Base-by-base conservation (phyloP, 1,284 basidiomycete species). In the Rhodotorula glutinis region DNA sequence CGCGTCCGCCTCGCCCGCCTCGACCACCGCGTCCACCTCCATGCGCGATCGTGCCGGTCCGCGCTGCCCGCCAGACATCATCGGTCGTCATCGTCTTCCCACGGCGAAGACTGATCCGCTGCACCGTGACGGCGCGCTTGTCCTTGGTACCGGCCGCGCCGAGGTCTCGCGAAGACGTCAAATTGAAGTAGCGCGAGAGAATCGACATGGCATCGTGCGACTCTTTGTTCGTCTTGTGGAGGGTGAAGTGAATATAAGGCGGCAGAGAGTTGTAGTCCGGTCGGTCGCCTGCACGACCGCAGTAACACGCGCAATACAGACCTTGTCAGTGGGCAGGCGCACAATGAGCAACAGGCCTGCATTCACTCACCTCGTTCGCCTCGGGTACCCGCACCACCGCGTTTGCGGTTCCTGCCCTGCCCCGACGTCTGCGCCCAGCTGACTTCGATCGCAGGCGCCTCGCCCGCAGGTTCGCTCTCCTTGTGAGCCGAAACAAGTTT, bases 191-290 rank as follows among this genome's bases (percentile, higher is more conserved):
- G 19, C 91, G 87, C 17, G 89, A 83, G 44, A 97, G 80, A 75
- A 93, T 83, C 0, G 85, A 83, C 29, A 98, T 85, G 1, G 92
- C 92, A 76, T 98, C 96, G 78, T 97, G 93, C 4, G 92, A 95
- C 77, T 99, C 96, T 53, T 96, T 87, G 76, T 98, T 99, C 23
- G 93, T 92, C 80, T 99, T 99, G 78, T 97, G 95, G 49, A 99
- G 81, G 0, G 92, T 92, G 79, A 98, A 97, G 77, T 98, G 93
- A 67, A 98, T 93, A 78, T 91, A 99, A 0, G 89, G 89, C 0
- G 82, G 82, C 2, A 79, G 74, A 23, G 49, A 25, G n/a, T 49
- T 53, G 13, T 47, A 33, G 25, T 60, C 51, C 27, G 44, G 55
- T 11, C 44, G 55, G 16, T 58, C 57, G 16, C 47, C 57, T 62